A percentile compares a stretch with the other conserved stretches of the same genome.
Conservation (phyloP, 2,329 filamentous ascomycete genomes). For the Lecanosticta acicola region DNA sequence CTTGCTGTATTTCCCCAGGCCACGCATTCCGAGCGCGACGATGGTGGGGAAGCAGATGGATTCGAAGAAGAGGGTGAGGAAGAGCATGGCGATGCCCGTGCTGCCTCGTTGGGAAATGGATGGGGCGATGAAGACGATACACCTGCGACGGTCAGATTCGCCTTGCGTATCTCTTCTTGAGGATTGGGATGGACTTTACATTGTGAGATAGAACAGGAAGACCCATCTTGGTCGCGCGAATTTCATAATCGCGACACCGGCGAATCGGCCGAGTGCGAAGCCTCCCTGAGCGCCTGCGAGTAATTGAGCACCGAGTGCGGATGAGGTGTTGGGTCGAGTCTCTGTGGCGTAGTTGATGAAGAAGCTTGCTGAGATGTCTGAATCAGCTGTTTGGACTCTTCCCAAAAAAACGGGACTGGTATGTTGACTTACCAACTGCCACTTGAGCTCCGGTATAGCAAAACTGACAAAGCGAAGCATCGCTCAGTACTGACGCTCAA, state of each 20-base stretch:
- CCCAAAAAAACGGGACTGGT: too few species aligned
- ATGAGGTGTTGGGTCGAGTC: slow-evolving; percentile 39
- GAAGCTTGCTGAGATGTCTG: slow-evolving; percentile 38
- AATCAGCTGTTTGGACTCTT: not conserved
- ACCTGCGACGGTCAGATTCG: slow-evolving; percentile 2
- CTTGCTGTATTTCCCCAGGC: slow-evolving; percentile 70
- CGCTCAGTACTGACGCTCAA: not conserved
- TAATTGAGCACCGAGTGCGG: slow-evolving; percentile 51
- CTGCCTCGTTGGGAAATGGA: slow-evolving; percentile 49
- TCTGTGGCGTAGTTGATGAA: slow-evolving; percentile 64
- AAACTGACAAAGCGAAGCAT: too few species aligned
- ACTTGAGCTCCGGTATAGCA: slow-evolving; percentile 73
- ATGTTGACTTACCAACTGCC: slow-evolving; percentile 35
- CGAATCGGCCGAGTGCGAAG: slow-evolving; percentile 68
- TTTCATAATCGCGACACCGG: slow-evolving; percentile 61
- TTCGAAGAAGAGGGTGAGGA: slow-evolving; percentile 69
- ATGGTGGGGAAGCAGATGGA: slow-evolving; percentile 78
- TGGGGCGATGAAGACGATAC: slow-evolving; percentile 54
- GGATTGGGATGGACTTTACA: slow-evolving; percentile 12
- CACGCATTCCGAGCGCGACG: slow-evolving; percentile 71
- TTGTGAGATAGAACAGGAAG: slow-evolving; percentile 61
- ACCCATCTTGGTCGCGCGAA: slow-evolving; percentile 63
- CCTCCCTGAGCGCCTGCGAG: slow-evolving; percentile 68
- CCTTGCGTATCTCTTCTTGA: not conserved
- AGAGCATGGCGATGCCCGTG: slow-evolving; percentile 54